Conservation (phyloP, 495 filamentous ascomycete species). For the Podospora sp. region DNA sequence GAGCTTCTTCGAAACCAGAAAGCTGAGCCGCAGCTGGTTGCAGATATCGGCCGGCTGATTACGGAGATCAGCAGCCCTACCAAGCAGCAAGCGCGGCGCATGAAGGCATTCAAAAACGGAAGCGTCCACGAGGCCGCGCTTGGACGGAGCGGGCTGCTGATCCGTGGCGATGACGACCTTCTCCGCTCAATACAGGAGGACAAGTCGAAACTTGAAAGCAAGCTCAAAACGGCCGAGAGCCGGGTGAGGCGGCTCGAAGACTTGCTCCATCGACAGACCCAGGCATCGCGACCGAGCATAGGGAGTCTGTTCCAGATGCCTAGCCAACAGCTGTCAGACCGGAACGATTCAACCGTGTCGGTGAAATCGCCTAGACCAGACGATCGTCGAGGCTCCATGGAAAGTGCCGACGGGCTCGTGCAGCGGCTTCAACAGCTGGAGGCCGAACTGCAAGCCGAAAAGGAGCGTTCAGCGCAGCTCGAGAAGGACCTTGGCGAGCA, state of each 20-base stretch:
- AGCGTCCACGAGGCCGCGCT: slow-evolving; percentile 85
- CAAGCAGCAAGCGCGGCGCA: slow-evolving; percentile 70
- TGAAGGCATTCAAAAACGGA: slow-evolving; percentile 93
- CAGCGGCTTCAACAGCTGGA: slow-evolving; percentile 76
- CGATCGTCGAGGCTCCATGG: slow-evolving; percentile 42
- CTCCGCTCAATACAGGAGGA: slow-evolving; percentile 69
- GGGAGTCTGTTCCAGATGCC: slow-evolving; percentile 63
- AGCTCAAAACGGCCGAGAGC: slow-evolving; percentile 84
- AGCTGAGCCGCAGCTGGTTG: slow-evolving; percentile 48
- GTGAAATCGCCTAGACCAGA: slow-evolving; percentile 42
- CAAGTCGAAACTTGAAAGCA: slow-evolving; percentile 77
- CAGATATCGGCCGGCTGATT: slow-evolving; percentile 60
- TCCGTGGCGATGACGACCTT: slow-evolving; percentile 81
- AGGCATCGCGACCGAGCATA: slow-evolving; percentile 68
- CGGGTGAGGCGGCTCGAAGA: slow-evolving; percentile 92
- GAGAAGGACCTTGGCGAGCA: slow-evolving; percentile 65
- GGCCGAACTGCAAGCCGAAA: slow-evolving; percentile 67
- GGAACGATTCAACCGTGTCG: slow-evolving; percentile 47
- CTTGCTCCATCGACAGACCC: slow-evolving; percentile 82
- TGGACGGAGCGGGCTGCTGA: slow-evolving; percentile 76
- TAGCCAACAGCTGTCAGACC: slow-evolving; percentile 41
- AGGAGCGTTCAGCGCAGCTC: slow-evolving; percentile 50
- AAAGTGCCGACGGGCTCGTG: slow-evolving; percentile 41
- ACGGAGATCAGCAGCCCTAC: slow-evolving; percentile 72
- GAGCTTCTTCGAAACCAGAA: slow-evolving; percentile 59